Evolutionary conservation across 257 asterid genomes (phyloP), one percentile per base, ranked within the genome.

Genomic region (Dorcoceras hygrometricum): DNA sequence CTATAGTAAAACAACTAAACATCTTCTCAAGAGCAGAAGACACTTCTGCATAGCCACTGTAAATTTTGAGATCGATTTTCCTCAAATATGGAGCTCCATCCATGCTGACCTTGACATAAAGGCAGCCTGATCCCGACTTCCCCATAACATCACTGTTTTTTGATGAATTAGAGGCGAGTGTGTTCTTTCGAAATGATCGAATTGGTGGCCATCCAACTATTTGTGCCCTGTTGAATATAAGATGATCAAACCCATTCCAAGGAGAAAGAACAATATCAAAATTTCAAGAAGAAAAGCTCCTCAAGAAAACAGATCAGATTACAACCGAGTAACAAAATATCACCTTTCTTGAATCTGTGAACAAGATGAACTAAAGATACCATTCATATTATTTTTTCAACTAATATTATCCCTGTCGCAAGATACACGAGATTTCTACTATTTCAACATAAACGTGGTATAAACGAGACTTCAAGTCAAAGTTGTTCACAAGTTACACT

Each of bases 141-240:
- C 63, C 82, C 53, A 62, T 73, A 54, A 23, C 66, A 10, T 84
- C 84, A 12, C 26, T 67, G 7, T 76, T 77, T 69, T 83, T 89
- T 5, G 85, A 74, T 55, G 19, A 27, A 65, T 73, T 84, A 7
- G 90, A 75, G 20, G 85, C 77, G 4, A 87, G 79, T 23, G 83
- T 76, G 78, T 79, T 87, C 87, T 90, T 90, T 2, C 94, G 79
- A 76, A 86, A 90, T 31, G 97, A 83, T 63, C 96, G 78, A 76
- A 90, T 72, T 62, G 96, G 97, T 64, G 96, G 97, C 96, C 97
- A 87, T 66, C 97, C 97, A 14, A 90, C 96, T 39, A 90, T 91
- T 73, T 81, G 95, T 62, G 92, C 87, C 83, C 97, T 87, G 80
- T 71, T 67, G 54, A 51, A 81, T 12, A 57, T 27, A 51, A 57